These are phyloP conservation scores for Nematocida minor DNA, from an alignment of 371 early-diverging fungal genomes.

Conservation along the genomic window DNA sequence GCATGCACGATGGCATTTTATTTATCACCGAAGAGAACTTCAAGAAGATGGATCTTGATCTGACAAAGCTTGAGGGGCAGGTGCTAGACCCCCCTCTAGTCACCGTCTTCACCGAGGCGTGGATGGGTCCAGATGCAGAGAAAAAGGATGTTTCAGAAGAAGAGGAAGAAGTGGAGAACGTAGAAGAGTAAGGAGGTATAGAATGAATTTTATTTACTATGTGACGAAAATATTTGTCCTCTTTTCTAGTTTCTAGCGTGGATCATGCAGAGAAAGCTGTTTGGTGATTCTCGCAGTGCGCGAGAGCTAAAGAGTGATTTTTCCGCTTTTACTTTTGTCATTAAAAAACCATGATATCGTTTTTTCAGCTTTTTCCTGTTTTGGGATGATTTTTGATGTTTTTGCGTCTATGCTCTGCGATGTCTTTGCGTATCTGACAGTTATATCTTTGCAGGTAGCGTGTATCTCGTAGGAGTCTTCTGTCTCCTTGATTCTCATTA, in stretches of 20 bases:
- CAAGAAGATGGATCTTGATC: slow-evolving; percentile 47
- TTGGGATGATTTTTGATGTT: background rate
- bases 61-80: slow-evolving; percentile 52
- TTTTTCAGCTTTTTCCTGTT: background rate
- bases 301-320: slow-evolving; percentile 8
- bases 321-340: slow-evolving; percentile 12
- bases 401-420: background rate
- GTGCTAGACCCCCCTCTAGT: slow-evolving; percentile 56
- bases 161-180: slow-evolving; percentile 10
- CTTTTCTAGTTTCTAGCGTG: background rate
- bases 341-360: slow-evolving; percentile 15
- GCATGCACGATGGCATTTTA: slow-evolving; percentile 36
- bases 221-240: background rate
- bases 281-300: background rate
- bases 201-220: background rate
- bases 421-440: background rate
- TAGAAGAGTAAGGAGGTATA: background rate
- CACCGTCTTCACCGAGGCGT: slow-evolving; percentile 56
- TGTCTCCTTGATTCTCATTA: background rate
- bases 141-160: background rate
- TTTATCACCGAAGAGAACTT: slow-evolving; percentile 42
- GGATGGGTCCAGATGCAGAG: slow-evolving; percentile 35
- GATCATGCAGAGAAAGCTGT: background rate
- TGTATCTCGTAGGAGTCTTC: background rate
- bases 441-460: background rate